Base-by-base conservation (phyloP, 805 yeast genomes). In the Blastobotrys americana region DNA sequence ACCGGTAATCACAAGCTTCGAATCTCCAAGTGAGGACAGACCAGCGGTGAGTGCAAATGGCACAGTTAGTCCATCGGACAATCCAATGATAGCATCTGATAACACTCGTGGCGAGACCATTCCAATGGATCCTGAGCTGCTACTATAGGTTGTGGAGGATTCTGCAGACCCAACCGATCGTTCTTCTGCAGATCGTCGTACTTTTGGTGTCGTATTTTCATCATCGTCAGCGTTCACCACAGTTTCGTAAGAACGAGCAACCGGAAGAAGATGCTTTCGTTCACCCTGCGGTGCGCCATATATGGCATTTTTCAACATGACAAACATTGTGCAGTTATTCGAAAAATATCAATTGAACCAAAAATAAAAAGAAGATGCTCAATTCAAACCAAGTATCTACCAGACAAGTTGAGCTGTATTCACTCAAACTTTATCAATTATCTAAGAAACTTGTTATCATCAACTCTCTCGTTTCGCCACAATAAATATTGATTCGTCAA, bases 11-110 rank as follows among this genome's bases (percentile, higher is more conserved):
- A 90, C 98, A 51, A 90, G 74, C 62, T 77, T 83, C 15, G 96
- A 71, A 63, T 86, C 84, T 43, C 98, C 98, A 43, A 90, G 73
- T 1, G 94, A 82, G 1, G 95, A 83, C 45, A 90, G 73, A 40
- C 97, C 98, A 0, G 98, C 97, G 1, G 97, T 93, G 55, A 93
- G 74, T 1, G 98, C 98, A 72, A 90, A 90, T n/a, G 98, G 98
- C 34, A 90, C 98, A 0, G 97, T 90, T 53, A 90, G 74, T 3
- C 98, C 98, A 63, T 90, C 98, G 28, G 93, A 81, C 41, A 90
- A 75, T 3, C 98, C 98, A 59, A 90, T 90, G 54, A 90, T 87
- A 45, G 85, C 73, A 63, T 90, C 97, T 38, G 93, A 81, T 82
- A 90, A 85, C 20, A 89, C 89, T 62, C 98, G 78, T 6, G 98